A percentile compares a stretch with the other conserved stretches of the same genome.
Conservation (phyloP, 1,284 basidiomycete species). For the Albatrellus sp. region DNA sequence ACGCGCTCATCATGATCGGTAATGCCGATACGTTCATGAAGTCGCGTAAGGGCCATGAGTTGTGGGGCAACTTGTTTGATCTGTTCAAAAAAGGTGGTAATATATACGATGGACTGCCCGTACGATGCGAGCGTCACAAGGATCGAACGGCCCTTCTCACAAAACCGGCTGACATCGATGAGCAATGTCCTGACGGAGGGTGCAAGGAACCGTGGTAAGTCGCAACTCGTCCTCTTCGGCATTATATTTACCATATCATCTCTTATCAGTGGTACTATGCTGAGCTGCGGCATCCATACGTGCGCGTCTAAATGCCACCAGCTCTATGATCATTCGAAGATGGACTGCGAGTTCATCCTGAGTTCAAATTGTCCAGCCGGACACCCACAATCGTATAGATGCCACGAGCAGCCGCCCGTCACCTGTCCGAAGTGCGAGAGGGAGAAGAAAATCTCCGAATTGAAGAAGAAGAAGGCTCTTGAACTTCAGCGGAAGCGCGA, state of each 20-base stretch:
- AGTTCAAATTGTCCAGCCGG: slow-evolving; percentile 21
- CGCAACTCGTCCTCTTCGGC: background rate
- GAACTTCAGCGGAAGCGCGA: slow-evolving; percentile 22
- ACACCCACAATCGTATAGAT: slow-evolving; percentile 23
- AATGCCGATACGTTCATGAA: slow-evolving; percentile 45
- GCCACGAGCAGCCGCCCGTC: slow-evolving; percentile 21
- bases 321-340: slow-evolving; percentile 33
- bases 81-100: slow-evolving; percentile 28
- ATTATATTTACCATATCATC: background rate
- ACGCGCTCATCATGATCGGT: slow-evolving; percentile 51
- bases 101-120: slow-evolving; percentile 47
- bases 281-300: slow-evolving; percentile 34
- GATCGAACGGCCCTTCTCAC: slow-evolving; percentile 25
- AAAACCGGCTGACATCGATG: slow-evolving; percentile 34
- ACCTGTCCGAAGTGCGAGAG: slow-evolving; percentile 21
- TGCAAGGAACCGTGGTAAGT: slow-evolving; percentile 42
- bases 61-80: slow-evolving; percentile 38
- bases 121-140: slow-evolving; percentile 41
- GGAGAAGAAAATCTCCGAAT: slow-evolving; percentile 19
- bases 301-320: slow-evolving; percentile 49
- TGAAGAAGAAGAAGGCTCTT: slow-evolving; percentile 18
- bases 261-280: slow-evolving; percentile 24
- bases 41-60: slow-evolving; percentile 34
- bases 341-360: slow-evolving; percentile 24
- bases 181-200: slow-evolving; percentile 45